Conservation (phyloP, 371 early-diverging fungal species). For the Mucor plumbeus region DNA sequence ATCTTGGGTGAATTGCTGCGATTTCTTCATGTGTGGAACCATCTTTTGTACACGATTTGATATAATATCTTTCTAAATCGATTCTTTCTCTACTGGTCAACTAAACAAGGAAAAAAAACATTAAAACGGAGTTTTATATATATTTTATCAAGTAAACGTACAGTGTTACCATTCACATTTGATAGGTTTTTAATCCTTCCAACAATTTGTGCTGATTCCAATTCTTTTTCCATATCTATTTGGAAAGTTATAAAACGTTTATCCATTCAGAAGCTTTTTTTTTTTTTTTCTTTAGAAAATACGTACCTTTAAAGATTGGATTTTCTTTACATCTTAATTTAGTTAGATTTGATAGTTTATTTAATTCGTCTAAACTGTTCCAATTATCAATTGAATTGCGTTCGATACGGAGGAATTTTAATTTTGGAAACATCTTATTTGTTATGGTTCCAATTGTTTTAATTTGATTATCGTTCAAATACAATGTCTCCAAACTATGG, state of each 20-base stretch:
- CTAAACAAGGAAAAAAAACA: constrained; percentile 9
- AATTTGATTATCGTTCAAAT: constrained; percentile 54
- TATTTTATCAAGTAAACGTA: constrained; percentile 15
- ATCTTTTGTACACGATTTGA: constrained; percentile 53
- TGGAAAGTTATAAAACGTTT: background rate
- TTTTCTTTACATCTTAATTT: constrained; percentile 57
- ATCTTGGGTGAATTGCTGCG: constrained; percentile 59
- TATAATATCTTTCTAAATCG: constrained; percentile 81
- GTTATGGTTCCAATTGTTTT: background rate
- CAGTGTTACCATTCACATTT: constrained; percentile 49
- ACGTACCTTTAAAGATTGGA: constrained; percentile 50
- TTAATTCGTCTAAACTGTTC: constrained; percentile 52
- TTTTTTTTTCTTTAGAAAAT: background rate
- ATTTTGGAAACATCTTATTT: constrained; percentile 28
- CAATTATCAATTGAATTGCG: constrained; percentile 48
- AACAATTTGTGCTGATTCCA: constrained; percentile 34
- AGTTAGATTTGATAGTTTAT: constrained; percentile 40
- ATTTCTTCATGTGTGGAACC: constrained; percentile 48
- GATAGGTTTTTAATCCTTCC: constrained; percentile 40
- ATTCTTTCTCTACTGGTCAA: constrained; percentile 58
- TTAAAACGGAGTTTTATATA: background rate
- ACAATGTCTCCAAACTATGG: constrained; percentile 46
- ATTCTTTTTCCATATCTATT: constrained; percentile 20
- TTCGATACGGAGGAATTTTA: constrained; percentile 51
- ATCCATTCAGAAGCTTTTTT: background rate